Base-by-base conservation (phyloP, 768 basidiomycete genomes). In the Boletus pseudopeckii region DNA sequence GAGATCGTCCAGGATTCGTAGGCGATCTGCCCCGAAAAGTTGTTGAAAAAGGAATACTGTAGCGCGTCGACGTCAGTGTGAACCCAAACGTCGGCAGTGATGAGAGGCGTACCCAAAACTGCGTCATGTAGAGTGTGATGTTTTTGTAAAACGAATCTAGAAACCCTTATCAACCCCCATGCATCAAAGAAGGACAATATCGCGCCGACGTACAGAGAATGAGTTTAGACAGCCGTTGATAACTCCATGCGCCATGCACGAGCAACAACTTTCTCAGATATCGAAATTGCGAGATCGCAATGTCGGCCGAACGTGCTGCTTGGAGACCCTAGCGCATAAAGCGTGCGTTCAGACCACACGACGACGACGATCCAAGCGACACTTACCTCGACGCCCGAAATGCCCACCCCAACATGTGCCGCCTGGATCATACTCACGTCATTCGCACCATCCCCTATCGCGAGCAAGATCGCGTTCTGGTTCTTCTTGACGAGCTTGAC, bases 371-470 rank as follows among this genome's bases (percentile, higher is more conserved):
- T 45, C 13, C 28, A 15, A 55, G 2, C 5, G 34, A 30, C 5
- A 64, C 76, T 14, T 60, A 91, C 92, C 80, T 99, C 96, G 22
- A 98, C 90, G 49, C 96, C 96, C 42, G 95, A 98, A 45, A 98
- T 98, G 63, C 96, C 96, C 50, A 98, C 88, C 30, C 96, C 96
- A 43, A 98, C 91, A 66, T 98, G 96, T 0, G 96, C 96, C 34
- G 96, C 96, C 68, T 98, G 96, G 55, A 98, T 98, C 96, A 98
- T 98, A 67, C 92, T 92, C 61, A 98, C 96, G 70, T 98, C 96
- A 69, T 98, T 98, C 2, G 96, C 96, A 46, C 96, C 96, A 59
- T 98, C 96, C 20, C 96, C 96, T 47, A 98, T 98, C 4, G 96
- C 96, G 9, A 98, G 81, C n/a, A 97, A 77, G 50, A 97, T 92